Evolutionary conservation across 768 basidiomycete species (phyloP).

Genomic region (Baorangia bicolor): DNA sequence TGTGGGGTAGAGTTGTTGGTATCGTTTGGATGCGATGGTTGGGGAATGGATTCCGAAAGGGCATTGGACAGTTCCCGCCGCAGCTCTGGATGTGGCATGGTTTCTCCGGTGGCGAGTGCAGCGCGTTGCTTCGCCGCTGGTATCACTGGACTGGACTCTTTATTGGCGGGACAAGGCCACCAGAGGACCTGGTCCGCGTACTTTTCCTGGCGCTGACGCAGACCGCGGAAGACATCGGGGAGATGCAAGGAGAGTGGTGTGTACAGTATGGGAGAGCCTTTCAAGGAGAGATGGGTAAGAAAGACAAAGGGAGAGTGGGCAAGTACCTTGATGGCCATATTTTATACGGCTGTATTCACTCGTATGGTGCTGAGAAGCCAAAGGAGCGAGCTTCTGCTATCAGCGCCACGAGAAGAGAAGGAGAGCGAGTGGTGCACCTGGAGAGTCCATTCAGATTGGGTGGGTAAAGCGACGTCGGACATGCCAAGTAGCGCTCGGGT

Average conservation of each 20-base stretch:
- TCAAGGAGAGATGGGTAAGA: background rate
- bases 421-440: slow-evolving; percentile 14
- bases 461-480: too few relatives aligned
- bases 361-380: slow-evolving; percentile 74
- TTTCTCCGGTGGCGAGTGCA: slow-evolving; percentile 19
- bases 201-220: slow-evolving; percentile 51
- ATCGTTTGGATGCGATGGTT: slow-evolving; percentile 3
- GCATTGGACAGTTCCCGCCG: slow-evolving; percentile 54
- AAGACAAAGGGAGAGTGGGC: background rate
- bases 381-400: slow-evolving; percentile 42
- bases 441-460: slow-evolving; percentile 24
- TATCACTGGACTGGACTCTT: slow-evolving; percentile 11
- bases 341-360: slow-evolving; percentile 72
- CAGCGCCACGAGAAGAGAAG: background rate
- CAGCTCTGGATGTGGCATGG: slow-evolving; percentile 29
- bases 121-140: slow-evolving; percentile 25
- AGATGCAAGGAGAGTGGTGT: slow-evolving; percentile 60
- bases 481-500: too few relatives aligned
- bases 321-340: slow-evolving; percentile 49
- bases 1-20: background rate
- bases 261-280: slow-evolving; percentile 60
- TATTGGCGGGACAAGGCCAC: slow-evolving; percentile 41
- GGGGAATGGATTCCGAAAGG: slow-evolving; percentile 49
- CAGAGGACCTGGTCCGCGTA: slow-evolving; percentile 41
- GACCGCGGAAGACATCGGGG: slow-evolving; percentile 54